These are phyloP conservation scores for Cryptococcus wingfieldii DNA, from an alignment of 1,284 basidiomycete genomes.

Conservation along the genomic window DNA sequence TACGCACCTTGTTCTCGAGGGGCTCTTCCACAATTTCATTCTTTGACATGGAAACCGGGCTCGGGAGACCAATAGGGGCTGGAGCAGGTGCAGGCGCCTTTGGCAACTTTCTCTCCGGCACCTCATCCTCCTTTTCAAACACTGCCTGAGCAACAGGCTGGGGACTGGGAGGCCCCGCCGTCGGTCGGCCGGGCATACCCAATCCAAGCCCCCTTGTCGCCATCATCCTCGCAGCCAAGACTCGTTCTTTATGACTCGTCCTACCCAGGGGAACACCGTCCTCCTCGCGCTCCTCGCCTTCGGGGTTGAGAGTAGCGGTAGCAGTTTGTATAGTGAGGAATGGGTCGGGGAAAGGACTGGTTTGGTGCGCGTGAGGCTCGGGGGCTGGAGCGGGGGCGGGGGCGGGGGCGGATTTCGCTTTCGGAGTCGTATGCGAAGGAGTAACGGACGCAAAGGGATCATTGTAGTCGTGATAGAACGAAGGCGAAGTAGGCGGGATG, in stretches of 20 bases:
- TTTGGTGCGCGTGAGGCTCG: constrained; percentile 39
- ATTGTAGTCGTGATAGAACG: constrained; percentile 12
- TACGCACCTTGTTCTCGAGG: constrained; percentile 24
- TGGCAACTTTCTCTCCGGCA: constrained; percentile 18
- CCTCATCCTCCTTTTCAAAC: constrained; percentile 2
- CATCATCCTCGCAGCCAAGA: constrained; percentile 41
- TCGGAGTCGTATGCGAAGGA: neutral
- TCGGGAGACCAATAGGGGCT: constrained; percentile 30
- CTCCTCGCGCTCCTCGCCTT: constrained; percentile 52
- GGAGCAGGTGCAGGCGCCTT: constrained; percentile 33
- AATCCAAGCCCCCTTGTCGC: constrained; percentile 45
- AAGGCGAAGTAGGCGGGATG: constrained; percentile 1
- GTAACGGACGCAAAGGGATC: constrained; percentile 13
- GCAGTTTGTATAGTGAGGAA: constrained; percentile 49
- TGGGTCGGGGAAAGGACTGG: constrained; percentile 45
- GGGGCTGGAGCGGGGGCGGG: neutral
- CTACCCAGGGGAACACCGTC: constrained; percentile 67
- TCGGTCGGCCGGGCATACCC: constrained; percentile 36
- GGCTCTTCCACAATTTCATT: constrained; percentile 1
- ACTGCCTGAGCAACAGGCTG: neutral
- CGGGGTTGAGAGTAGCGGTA: constrained; percentile 25
- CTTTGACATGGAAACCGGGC: constrained; percentile 26
- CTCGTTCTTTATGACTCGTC: constrained; percentile 56
- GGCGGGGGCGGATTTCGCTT: neutral
- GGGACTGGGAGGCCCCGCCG: neutral